A percentile compares a stretch with the other conserved stretches of the same genome.
Evolutionary conservation across 257 asterid species (phyloP).

Genomic region (Lycium barbarum): DNA sequence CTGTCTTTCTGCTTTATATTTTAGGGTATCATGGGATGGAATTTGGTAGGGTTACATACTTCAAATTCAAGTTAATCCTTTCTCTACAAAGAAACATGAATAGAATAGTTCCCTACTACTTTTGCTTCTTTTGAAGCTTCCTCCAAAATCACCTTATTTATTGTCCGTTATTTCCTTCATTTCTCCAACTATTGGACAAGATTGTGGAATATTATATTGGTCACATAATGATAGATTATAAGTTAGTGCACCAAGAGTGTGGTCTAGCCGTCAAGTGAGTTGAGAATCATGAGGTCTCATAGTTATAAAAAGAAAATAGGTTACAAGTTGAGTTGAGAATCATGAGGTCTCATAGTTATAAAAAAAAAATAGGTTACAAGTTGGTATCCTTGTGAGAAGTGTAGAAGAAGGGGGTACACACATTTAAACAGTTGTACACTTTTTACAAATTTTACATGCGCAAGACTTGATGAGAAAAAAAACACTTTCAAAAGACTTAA

Average conservation of each 20-base stretch:
- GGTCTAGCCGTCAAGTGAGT: too few relatives aligned
- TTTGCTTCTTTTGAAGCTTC: not conserved
- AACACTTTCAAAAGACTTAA: not conserved
- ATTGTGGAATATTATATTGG: not conserved
- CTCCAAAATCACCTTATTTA: not conserved
- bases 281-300: too few relatives aligned
- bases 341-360: too few relatives aligned
- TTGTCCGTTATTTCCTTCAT: not conserved
- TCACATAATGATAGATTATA: not conserved
- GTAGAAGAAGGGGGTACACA: not conserved
- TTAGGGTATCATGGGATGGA: slow-evolving; percentile 9
- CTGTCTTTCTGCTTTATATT: not conserved
- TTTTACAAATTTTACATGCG: not conserved
- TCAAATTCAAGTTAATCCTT: slow-evolving; percentile 13
- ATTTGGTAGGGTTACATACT: not conserved
- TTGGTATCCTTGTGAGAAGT: not conserved
- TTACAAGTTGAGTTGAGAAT: not conserved
- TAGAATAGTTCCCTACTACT: not conserved
- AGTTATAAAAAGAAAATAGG: not conserved
- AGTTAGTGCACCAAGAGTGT: not conserved
- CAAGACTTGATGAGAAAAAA: not conserved
- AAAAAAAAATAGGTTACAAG: not conserved
- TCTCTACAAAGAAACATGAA: not conserved
- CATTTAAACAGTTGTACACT: not conserved
- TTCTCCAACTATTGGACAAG: not conserved